phyloP scores from a whole-genome alignment of 106 monocot species.

The Dendrobium chrysotoxum region DNA sequence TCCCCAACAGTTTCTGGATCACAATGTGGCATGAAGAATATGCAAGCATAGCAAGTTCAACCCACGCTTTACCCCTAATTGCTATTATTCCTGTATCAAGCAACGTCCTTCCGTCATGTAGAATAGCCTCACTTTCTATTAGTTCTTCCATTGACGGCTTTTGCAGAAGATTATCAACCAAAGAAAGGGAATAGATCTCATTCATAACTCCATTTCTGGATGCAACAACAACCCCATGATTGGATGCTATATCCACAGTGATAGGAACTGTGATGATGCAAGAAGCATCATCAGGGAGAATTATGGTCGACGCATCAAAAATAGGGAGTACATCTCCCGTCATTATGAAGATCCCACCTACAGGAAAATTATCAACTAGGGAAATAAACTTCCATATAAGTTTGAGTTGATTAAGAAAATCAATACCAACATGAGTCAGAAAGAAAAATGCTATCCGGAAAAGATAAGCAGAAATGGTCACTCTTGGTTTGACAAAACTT shows the following conservation, averaged over 20 bases:
- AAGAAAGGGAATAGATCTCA: constrained; percentile 42
- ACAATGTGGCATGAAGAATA: constrained; percentile 49
- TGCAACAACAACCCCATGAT: constrained; percentile 92
- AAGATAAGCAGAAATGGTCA: background rate
- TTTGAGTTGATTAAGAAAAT: background rate
- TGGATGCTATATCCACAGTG: constrained; percentile 78
- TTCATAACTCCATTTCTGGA: constrained; percentile 28
- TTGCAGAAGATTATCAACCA: constrained; percentile 87
- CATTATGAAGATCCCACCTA: constrained; percentile 98
- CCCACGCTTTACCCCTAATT: constrained; percentile 86
- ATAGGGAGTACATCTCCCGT: constrained; percentile 98
- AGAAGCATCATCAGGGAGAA: constrained; percentile 74
- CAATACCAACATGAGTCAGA: background rate
- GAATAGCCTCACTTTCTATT: constrained; percentile 59
- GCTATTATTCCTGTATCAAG: constrained; percentile 97
- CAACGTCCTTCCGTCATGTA: constrained; percentile 76
- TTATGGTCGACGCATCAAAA: constrained; percentile 81
- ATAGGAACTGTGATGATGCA: constrained; percentile 91
- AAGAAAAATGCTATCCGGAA: background rate
- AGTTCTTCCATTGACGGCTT: constrained; percentile 76
- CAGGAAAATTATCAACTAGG: constrained; percentile 9
- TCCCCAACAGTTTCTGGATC: constrained; percentile 50
- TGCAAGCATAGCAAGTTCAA: constrained; percentile 64
- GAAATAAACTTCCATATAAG: background rate
- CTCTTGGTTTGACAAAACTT: background rate